Evolutionary conservation across 2,329 filamentous ascomycete species (phyloP).

Genomic region (Xylariaceae sp.): DNA sequence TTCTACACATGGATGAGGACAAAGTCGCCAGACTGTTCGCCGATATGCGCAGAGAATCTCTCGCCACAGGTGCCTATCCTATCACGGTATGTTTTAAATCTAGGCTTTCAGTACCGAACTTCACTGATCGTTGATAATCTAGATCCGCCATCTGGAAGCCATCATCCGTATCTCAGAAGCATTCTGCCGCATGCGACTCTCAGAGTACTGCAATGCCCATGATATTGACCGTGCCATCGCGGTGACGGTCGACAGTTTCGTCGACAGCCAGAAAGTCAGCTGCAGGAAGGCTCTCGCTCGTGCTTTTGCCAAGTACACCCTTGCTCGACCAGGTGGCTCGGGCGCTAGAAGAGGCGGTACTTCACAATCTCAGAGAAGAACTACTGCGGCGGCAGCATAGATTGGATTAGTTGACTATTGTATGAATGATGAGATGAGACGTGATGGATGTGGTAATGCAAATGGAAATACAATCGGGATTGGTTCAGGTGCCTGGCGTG

Average conservation of each 20-base stretch:
- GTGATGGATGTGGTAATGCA: too few species aligned
- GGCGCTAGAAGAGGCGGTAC: slow-evolving; percentile 18
- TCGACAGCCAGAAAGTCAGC: slow-evolving; percentile 93
- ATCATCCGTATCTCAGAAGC: slow-evolving; percentile 93
- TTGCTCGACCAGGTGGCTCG: slow-evolving; percentile 45
- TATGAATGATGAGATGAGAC: too few species aligned
- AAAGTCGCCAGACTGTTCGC: slow-evolving; percentile 92
- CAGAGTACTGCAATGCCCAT: slow-evolving; percentile 82
- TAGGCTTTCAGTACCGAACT: background rate
- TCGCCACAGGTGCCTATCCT: slow-evolving; percentile 93
- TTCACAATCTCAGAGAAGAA: slow-evolving; percentile 21
- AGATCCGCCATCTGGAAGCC: slow-evolving; percentile 96
- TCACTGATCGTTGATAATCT: slow-evolving; percentile 17
- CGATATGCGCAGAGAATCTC: slow-evolving; percentile 89
- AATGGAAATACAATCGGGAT: too few species aligned
- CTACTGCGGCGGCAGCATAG: slow-evolving; percentile 20
- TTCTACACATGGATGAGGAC: slow-evolving; percentile 97
- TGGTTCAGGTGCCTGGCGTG: too few species aligned
- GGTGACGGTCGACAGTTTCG: slow-evolving; percentile 93
- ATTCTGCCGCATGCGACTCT: slow-evolving; percentile 97
- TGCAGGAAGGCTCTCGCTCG: slow-evolving; percentile 94
- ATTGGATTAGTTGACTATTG: background rate
- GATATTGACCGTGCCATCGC: slow-evolving; percentile 97
- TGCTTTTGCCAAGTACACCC: slow-evolving; percentile 92
- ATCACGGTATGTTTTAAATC: slow-evolving; percentile 72